Evolutionary conservation across 23 red algal species (phyloP), one percentile per base, ranked within the genome.

Genomic region (Cyanidiococcus yangmingshanensis): DNA sequence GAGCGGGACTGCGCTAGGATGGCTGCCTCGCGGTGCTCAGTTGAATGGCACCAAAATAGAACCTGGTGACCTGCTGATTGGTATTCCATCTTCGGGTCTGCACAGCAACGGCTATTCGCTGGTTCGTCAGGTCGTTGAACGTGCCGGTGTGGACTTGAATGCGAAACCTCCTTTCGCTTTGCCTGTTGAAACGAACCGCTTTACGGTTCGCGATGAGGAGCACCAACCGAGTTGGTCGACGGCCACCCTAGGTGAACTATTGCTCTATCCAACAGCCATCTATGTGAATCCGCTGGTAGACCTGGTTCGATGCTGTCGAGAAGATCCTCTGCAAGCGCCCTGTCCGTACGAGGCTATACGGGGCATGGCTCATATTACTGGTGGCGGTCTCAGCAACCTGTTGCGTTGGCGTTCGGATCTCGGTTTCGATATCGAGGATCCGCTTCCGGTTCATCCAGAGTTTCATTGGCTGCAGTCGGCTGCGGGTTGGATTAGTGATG

Each of bases 251-350:
- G 91, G 85, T 3, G 85, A 95, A 68, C 82, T 95, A 50, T 63
- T 95, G 30, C 67, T 95, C 39, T 84, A 95, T 51, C 91, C 91
- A 39, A 95, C 91, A 1, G 79, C 50, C 32, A 95, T 95, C 32
- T 95, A 95, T 79, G 91, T 95, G 35, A 86, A 95, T 40, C 91
- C 91, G 24, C 45, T 95, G 40, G 83, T 82, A 39, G 91, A 95
- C 33, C 77, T 89, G 34, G 79, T 89, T 0, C 33, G 74, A 45
- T 78, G 68, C 16, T 82, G 82, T 45, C 39, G 82, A 34, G 32
- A 41, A 17, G 84, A 77, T 0, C 7, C 35, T 17, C 80, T 75
- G 2, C 39, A 77, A 1, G 75, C 75, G 1, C 39, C 74, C 3
- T 35, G 74, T 24, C 24, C 0, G 21, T 39, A 39, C 0, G 30